Evolutionary conservation across 345 rosid genomes (phyloP), one percentile per base, ranked within the genome.

Genomic region (Salix viminalis): DNA sequence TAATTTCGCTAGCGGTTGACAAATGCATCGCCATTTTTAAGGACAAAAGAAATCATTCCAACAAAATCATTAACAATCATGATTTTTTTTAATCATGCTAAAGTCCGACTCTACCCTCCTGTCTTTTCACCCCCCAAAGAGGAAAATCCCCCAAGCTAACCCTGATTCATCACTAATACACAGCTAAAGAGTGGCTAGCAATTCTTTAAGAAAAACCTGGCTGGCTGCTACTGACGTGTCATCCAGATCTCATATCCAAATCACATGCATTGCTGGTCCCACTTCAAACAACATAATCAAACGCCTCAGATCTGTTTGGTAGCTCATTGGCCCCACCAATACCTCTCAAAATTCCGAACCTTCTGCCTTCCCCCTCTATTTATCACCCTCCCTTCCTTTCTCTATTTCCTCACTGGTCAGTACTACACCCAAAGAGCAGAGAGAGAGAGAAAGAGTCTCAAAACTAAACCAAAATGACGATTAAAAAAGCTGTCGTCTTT

Each of bases 251-350:
- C 12, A 23, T 7, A 65, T 48, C 71, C 26, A 42, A 64, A 50
- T 71, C 70, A 64, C 65, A 71, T 34, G 71, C 30, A 16, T 2
- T n/a, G 9, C 1, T 37, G 34, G 60, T 4, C n/a, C 79, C 67
- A 76, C 70, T 23, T n/a, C 52, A 30, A 42, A 41, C 34, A 42
- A 16, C 46, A 32, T n/a, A 32, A 77, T 71, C 80, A 0, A 36
- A 71, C 70, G 80, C 16, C 3, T 2, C 69, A 77, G 71, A 77
- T 77, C 46, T n/a, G 71, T 77, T 71, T 48, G 75, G 71, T 50
- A 50, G 76, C 21, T 5, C 14, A 5, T 30, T 62, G 80, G 70
- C 24, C 70, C 79, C 64, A 42, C 65, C 34, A 12, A 54, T 62
- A 7, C 12, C 32, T 46, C 26, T 50, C 34, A 69, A 48, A 71